Evolutionary conservation across 208 protist species (phyloP).

Genomic region (Trypanosoma mega): DNA sequence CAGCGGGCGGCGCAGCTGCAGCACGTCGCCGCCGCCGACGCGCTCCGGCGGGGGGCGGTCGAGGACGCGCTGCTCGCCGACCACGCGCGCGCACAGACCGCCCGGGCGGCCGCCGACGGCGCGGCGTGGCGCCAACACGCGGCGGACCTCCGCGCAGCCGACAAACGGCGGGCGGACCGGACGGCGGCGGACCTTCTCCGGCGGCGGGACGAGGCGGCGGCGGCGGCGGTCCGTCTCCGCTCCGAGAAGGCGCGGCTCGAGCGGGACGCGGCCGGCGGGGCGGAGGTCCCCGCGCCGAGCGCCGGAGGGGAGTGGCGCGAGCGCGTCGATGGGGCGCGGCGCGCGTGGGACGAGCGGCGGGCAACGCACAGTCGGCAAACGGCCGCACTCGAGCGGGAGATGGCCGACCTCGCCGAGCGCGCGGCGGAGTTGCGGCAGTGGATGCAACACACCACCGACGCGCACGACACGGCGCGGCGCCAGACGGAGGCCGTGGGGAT

Average conservation of each 20-base stretch:
- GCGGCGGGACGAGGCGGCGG: conserved; percentile 29
- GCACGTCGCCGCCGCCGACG: conserved; percentile 41
- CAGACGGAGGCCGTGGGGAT: conserved; percentile 18
- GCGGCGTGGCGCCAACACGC: conserved; percentile 31
- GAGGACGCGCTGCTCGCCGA: conserved; percentile 63
- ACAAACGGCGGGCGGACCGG: conserved; percentile 32
- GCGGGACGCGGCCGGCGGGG: not conserved
- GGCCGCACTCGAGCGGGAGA: conserved; percentile 47
- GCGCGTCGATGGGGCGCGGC: conserved; percentile 19
- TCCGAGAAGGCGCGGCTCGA: conserved; percentile 25
- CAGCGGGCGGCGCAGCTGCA: conserved; percentile 72
- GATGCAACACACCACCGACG: conserved; percentile 28
- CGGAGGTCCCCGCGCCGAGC: conserved; percentile 13
- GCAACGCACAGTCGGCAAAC: conserved; percentile 15
- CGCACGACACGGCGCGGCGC: conserved; percentile 10
- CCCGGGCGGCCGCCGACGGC: conserved; percentile 28
- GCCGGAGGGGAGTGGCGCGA: conserved; percentile 24
- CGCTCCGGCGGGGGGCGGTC: conserved; percentile 56
- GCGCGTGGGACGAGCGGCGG: conserved; percentile 29
- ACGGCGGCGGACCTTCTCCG: conserved; percentile 27
- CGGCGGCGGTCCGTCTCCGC: conserved; percentile 13
- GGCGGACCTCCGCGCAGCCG: conserved; percentile 40
- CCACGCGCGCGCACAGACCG: conserved; percentile 28
- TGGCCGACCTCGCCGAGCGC: conserved; percentile 47
- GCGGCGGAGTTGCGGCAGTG: conserved; percentile 33